phyloP scores from a whole-genome alignment of 148 eudicot species.

The Fagopyrum tataricum region DNA sequence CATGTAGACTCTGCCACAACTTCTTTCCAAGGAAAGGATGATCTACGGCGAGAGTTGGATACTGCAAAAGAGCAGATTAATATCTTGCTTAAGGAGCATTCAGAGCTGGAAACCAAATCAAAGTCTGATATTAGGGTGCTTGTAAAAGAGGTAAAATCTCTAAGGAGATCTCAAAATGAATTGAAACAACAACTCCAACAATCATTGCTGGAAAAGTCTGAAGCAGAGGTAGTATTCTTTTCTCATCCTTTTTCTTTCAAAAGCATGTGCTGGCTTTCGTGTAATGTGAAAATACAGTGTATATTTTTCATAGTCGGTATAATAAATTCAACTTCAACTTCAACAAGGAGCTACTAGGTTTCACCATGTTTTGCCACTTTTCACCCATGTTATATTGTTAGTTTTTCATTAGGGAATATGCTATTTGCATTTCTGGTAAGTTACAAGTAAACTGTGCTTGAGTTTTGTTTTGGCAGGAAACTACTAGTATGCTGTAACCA shows the following conservation, averaged over 20 bases:
- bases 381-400: not conserved
- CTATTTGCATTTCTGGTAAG: not conserved
- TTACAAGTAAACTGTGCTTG: not conserved
- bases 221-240: conserved; percentile 43
- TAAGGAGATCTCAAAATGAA: conserved; percentile 70
- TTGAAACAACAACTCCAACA: conserved; percentile 50
- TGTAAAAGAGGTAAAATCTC: conserved; percentile 78
- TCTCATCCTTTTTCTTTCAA: not conserved
- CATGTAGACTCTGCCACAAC: conserved; percentile 26
- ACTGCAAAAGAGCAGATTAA: conserved; percentile 52
- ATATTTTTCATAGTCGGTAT: not conserved
- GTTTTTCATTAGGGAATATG: not conserved
- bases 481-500: not conserved
- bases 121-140: conserved; percentile 75
- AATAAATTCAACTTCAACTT: not conserved
- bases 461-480: not conserved
- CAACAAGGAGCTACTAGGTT: not conserved
- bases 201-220: conserved; percentile 44
- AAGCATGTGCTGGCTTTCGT: no score
- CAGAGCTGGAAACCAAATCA: conserved; percentile 64
- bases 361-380: not conserved
- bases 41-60: conserved; percentile 45
- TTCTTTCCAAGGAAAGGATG: conserved; percentile 40
- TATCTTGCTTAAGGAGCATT: conserved; percentile 48
- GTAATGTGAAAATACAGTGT: not conserved